Base-by-base conservation (phyloP, 129 eudicot species). In the Helichrysum umbraculigerum region DNA sequence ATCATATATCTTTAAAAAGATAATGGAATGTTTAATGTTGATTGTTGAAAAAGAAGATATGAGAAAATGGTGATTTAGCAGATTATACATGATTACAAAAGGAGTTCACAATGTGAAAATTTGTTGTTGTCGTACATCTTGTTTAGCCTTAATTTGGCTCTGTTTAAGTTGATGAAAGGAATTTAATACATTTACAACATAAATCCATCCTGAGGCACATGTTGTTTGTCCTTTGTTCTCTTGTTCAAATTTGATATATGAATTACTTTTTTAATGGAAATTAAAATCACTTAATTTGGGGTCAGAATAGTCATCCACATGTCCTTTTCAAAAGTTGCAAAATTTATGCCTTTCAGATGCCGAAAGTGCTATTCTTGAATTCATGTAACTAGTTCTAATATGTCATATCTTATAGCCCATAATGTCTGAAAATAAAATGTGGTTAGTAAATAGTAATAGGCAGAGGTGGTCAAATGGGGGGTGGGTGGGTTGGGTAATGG, bases 381-480 rank as follows among this genome's bases (percentile, higher is more conserved):
- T 19, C 30, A 44, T 25, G 59, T 52, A 52, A 52, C 22, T 4
- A 3, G 44, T 17, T 37, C 44, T 44, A 56, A 69, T 5, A 22
- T 21, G 47, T 69, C 33, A 69, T 22, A 47, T 22, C 11, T 69
- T 69, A 19, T 44, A 22, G 37, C 39, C 28, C 21, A 17, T 52
- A 12, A 12, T 33, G 20, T 56, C 7, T 67, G 66, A 67, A 4
- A 54, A n/a, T 37, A 16, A 57, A 44, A 56, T 7, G 58, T 67
- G 65, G 33, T 62, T 62, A 62, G 67, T 25, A 67, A 33, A 28
- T 62, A 29, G 67, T 25, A 67, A 33, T 68, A 37, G 51, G 60
- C 7, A 7, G 44, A 37, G 44, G 44, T 1, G 11, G 11, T 37
- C 28, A 25, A 25, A 25, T 25, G 41, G 41, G 41, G 41, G 41